phyloP scores from a whole-genome alignment of 257 asterid genomes.

The Rehmannia glutinosa region DNA sequence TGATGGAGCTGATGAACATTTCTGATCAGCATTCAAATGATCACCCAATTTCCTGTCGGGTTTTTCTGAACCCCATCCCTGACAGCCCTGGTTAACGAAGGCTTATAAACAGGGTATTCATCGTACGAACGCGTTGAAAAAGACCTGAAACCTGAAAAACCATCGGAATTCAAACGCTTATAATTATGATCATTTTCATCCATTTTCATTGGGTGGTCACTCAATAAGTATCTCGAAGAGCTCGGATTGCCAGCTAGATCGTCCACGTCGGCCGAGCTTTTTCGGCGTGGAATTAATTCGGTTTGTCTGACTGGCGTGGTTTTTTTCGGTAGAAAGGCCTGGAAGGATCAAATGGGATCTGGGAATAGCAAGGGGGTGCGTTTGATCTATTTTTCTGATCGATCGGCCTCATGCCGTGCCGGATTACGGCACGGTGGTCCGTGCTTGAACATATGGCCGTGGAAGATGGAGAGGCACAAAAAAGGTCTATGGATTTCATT shows the following conservation, averaged over 20 bases:
- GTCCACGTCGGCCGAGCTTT: slow-evolving; percentile 61
- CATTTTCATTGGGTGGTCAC: slow-evolving; percentile 22
- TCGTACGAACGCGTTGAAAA: slow-evolving; percentile 31
- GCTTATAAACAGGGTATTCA: slow-evolving; percentile 36
- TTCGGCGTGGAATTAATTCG: slow-evolving; percentile 35
- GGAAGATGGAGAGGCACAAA: slow-evolving; percentile 84
- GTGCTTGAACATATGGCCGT: slow-evolving; percentile 86
- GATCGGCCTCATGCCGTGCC: slow-evolving; percentile 26
- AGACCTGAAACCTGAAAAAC: slow-evolving; percentile 32
- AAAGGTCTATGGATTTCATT: slow-evolving; percentile 70
- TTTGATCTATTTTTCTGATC: slow-evolving; percentile 25
- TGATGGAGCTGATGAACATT: slow-evolving; percentile 25
- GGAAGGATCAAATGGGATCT: slow-evolving; percentile 59
- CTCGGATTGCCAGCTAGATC: slow-evolving; percentile 30
- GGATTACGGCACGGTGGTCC: slow-evolving; percentile 54
- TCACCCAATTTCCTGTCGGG: slow-evolving; percentile 19
- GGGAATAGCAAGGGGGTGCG: slow-evolving; percentile 53
- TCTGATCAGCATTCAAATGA: slow-evolving; percentile 27
- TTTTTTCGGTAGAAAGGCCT: slow-evolving; percentile 27
- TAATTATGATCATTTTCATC: background rate
- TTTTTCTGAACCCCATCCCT: background rate
- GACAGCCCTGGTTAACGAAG: background rate
- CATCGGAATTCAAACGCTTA: slow-evolving; percentile 21
- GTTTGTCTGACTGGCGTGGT: slow-evolving; percentile 16
- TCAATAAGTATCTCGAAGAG: slow-evolving; percentile 43